Conservation (phyloP, 2,329 filamentous ascomycete genomes). For the Curvularia spicifera region DNA sequence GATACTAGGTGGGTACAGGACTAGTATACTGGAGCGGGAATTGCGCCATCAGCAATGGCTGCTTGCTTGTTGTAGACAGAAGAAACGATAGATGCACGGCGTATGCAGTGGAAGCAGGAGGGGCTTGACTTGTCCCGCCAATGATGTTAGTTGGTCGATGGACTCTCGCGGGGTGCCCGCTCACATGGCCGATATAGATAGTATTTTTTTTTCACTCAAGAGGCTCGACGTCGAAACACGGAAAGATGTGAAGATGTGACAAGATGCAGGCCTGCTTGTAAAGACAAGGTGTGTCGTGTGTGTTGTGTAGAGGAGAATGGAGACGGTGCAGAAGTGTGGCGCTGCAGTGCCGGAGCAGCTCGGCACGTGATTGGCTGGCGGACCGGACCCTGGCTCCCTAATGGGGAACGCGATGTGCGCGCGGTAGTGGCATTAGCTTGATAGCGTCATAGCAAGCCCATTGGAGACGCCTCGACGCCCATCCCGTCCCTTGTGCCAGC, state of each 20-base stretch:
- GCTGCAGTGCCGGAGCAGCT: background rate
- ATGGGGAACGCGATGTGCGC: conserved; percentile 7
- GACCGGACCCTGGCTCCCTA: background rate
- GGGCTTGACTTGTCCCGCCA: background rate
- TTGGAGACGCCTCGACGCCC: background rate
- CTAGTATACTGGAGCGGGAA: background rate
- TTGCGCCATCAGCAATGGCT: background rate
- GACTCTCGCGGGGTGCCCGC: background rate
- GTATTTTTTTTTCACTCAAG: background rate
- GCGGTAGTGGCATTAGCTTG: conserved; percentile 4
- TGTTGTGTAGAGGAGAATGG: background rate
- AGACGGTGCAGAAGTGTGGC: background rate
- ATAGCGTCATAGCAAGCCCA: conserved; percentile 6
- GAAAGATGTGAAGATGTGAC: too few species aligned
- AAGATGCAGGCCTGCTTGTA: background rate
- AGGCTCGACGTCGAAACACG: background rate
- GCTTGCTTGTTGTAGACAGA: background rate
- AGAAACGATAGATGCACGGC: background rate
- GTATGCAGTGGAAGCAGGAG: background rate
- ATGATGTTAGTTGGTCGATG: background rate
- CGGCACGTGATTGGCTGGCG: conserved; percentile 3
- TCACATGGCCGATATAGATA: background rate
- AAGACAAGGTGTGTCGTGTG: background rate
- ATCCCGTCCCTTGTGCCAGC: background rate
- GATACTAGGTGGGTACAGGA: background rate